Conservation (phyloP, 2,329 filamentous ascomycete species). For the Scedosporium apiospermum region DNA sequence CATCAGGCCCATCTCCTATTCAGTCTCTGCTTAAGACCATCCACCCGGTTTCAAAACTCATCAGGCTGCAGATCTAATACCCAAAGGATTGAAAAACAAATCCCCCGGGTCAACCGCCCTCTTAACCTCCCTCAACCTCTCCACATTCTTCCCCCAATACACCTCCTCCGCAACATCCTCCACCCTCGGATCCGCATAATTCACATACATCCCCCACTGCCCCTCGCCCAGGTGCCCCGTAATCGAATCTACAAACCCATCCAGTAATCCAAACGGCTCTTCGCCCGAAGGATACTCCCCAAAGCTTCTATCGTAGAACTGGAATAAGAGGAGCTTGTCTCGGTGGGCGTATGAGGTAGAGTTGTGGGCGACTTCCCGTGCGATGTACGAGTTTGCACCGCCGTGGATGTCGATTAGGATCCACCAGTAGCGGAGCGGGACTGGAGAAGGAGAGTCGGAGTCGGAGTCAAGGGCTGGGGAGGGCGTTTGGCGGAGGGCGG, state of each 20-base stretch:
- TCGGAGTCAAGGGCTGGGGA: background rate
- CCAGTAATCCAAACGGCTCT: slow-evolving; percentile 22
- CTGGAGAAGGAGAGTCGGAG: background rate
- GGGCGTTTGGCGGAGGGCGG: background rate
- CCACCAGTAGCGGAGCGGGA: slow-evolving; percentile 9
- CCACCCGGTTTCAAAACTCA: background rate
- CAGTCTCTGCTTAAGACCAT: too few species aligned
- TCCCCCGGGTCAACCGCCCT: slow-evolving; percentile 24
- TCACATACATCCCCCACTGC: slow-evolving; percentile 30
- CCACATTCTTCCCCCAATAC: slow-evolving; percentile 27
- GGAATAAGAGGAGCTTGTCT: slow-evolving; percentile 38
- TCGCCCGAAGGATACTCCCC: slow-evolving; percentile 20
- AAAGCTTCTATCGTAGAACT: slow-evolving; percentile 33
- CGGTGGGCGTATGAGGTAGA: slow-evolving; percentile 29
- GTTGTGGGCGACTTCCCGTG: slow-evolving; percentile 14
- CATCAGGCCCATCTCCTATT: too few species aligned
- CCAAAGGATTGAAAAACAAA: slow-evolving; percentile 30
- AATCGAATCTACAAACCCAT: slow-evolving; percentile 23
- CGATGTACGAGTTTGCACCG: slow-evolving; percentile 25
- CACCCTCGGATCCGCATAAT: slow-evolving; percentile 28
- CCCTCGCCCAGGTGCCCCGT: slow-evolving; percentile 16
- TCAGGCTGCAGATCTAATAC: background rate
- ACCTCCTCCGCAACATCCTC: slow-evolving; percentile 20
- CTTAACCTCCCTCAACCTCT: slow-evolving; percentile 24
- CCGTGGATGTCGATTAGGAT: slow-evolving; percentile 20